Conservation (phyloP, 768 basidiomycete genomes). For the Tylopilus intermedius region DNA sequence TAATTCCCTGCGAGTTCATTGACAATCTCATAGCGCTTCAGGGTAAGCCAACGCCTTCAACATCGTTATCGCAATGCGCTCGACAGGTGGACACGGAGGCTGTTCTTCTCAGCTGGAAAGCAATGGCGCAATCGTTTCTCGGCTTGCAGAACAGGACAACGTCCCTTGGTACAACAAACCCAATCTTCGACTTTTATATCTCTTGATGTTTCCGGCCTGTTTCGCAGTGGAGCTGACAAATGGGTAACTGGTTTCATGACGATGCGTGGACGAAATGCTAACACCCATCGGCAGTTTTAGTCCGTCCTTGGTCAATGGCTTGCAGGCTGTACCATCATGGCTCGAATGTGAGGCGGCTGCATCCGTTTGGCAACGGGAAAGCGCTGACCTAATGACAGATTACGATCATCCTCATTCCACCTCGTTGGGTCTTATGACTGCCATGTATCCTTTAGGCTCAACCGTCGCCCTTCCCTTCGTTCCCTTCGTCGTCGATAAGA, state of each 20-base stretch:
- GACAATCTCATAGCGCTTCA: background rate
- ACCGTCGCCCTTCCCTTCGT: constrained; percentile 45
- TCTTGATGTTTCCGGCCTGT: constrained; percentile 45
- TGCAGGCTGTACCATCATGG: constrained; percentile 58
- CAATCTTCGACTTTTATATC: constrained; percentile 51
- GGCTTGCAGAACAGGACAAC: constrained; percentile 34
- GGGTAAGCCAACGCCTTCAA: background rate
- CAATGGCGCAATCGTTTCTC: constrained; percentile 15
- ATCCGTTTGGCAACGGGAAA: background rate
- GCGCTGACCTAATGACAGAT: constrained; percentile 30
- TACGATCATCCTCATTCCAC: constrained; percentile 49
- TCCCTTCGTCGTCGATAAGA: background rate
- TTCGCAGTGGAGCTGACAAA: constrained; percentile 14
- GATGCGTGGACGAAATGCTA: background rate
- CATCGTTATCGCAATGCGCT: constrained; percentile 3
- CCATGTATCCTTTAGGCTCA: constrained; percentile 56
- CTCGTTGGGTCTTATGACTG: constrained; percentile 50
- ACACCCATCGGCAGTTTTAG: background rate
- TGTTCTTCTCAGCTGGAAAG: background rate
- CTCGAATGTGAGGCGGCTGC: constrained; percentile 38
- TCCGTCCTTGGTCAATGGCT: constrained; percentile 57
- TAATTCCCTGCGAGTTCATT: background rate
- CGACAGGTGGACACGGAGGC: background rate
- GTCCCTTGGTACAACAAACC: constrained; percentile 57
- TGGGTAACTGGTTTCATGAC: background rate